Evolutionary conservation across 108 stramenopile species (phyloP).

Genomic region (Hondaea fermentalgiana): DNA sequence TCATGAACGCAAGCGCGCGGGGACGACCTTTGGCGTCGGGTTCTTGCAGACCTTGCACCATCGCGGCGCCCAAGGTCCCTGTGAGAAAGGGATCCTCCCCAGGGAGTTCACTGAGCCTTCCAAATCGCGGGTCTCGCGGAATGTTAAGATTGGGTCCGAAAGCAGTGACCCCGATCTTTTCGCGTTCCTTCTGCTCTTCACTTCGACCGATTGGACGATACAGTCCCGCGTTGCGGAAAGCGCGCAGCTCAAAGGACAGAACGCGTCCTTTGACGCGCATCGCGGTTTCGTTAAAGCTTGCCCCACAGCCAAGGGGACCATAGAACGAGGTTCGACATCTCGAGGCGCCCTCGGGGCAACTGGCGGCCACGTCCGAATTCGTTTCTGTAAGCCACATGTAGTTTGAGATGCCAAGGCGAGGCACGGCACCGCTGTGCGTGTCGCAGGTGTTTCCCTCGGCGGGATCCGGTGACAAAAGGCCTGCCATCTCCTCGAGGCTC

Average conservation of each 20-base stretch:
- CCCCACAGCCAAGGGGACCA: neutral
- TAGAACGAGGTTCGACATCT: neutral
- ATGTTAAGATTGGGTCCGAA: neutral
- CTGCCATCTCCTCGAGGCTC: neutral
- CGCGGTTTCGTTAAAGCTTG: neutral
- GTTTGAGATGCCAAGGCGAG: neutral
- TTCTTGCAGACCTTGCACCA: neutral
- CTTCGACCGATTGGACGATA: neutral
- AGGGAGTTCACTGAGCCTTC: neutral
- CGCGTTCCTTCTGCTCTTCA: neutral
- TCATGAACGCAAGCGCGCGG: neutral
- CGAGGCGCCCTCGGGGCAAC: neutral
- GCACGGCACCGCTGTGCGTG: neutral
- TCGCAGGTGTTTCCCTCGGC: neutral
- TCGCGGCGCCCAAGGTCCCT: neutral
- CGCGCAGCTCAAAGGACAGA: neutral
- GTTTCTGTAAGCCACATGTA: neutral
- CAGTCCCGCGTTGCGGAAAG: neutral
- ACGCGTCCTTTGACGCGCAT: neutral
- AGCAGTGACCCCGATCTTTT: neutral
- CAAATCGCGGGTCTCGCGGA: neutral
- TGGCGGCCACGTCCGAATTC: neutral
- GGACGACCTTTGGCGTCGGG: neutral
- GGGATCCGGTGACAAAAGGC: neutral
- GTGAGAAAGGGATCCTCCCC: neutral